Conservation (phyloP, 805 yeast species). For the Metschnikowia reukaufii region DNA sequence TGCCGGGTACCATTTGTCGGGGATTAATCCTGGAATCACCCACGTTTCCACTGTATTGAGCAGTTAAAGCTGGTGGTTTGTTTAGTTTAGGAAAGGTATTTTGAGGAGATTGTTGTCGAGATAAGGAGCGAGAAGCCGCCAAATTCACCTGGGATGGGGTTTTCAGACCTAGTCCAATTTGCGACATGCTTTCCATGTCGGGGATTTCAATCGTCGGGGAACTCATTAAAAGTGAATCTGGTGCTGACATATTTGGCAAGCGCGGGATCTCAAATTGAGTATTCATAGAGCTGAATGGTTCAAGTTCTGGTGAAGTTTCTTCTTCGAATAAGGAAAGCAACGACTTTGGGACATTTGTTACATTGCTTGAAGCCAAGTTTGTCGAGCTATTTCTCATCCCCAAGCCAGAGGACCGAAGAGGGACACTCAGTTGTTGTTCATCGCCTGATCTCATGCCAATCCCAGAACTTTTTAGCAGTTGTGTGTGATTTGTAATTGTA, state of each 20-base stretch:
- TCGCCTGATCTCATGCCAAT: conserved; percentile 3
- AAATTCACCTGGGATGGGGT: conserved; percentile 10
- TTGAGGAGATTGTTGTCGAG: conserved; percentile 9
- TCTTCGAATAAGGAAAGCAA: conserved; percentile 20
- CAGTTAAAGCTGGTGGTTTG: conserved; percentile 44
- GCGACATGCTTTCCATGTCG: conserved; percentile 49
- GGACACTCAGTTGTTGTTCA: conserved; percentile 4
- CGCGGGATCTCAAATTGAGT: conserved; percentile 14
- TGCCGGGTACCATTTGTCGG: conserved; percentile 25
- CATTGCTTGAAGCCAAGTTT: conserved; percentile 5
- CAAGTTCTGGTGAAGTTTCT: conserved; percentile 6
- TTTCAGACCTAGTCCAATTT: conserved; percentile 18
- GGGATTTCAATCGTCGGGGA: conserved; percentile 74
- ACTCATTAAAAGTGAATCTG: conserved; percentile 23
- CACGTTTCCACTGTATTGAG: conserved; percentile 44
- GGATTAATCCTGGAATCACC: conserved; percentile 33
- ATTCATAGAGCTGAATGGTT: conserved; percentile 4
- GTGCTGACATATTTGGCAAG: conserved; percentile 12
- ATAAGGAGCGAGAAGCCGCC: conserved; percentile 7
- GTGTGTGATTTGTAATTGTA: conserved; percentile 28
- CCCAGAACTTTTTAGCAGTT: conserved; percentile 1
- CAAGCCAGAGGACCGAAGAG: not conserved
- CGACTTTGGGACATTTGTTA: conserved; percentile 16
- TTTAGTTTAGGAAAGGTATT: conserved; percentile 22
- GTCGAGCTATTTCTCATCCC: conserved; percentile 3